Conservation (phyloP, 139 green algal species). For the Chlamydomonas schloesseri region DNA sequence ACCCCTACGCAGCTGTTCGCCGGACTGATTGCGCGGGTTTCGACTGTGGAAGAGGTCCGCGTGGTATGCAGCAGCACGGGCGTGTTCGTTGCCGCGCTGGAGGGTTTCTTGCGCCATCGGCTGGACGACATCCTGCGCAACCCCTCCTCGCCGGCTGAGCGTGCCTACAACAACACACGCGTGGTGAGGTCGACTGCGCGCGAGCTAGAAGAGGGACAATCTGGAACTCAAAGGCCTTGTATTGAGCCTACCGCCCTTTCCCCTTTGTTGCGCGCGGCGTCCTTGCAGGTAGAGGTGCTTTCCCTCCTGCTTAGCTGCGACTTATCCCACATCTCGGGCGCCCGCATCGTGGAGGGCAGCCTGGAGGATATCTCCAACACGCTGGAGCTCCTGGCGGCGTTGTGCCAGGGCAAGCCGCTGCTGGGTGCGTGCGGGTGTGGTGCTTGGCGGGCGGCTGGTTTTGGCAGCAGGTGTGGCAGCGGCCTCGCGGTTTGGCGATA, state of each 20-base stretch:
- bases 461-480: not conserved
- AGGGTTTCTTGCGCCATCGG: constrained; percentile 5
- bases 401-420: constrained; percentile 25
- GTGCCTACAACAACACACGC: not conserved
- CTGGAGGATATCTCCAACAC: constrained; percentile 36
- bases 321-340: constrained; percentile 29
- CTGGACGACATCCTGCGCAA: not conserved
- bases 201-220: too few species aligned
- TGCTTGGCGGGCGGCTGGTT: not conserved
- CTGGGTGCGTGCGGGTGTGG: not conserved
- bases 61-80: constrained; percentile 27
- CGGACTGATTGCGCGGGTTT: not conserved
- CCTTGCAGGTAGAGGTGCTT: constrained; percentile 17
- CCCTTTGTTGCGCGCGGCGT: too few species aligned
- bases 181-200: not conserved
- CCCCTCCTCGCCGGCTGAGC: not conserved
- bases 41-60: constrained; percentile 3
- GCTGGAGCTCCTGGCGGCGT: constrained; percentile 18
- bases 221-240: too few species aligned
- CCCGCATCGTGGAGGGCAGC: constrained; percentile 8
- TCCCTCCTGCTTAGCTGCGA: not conserved
- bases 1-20: not conserved
- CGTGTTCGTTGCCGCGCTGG: constrained; percentile 24
- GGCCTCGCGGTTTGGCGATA: too few species aligned
- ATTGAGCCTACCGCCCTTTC: too few species aligned